Evolutionary conservation across 768 basidiomycete species (phyloP).

Genomic region (Rhodotorula toruloides): DNA sequence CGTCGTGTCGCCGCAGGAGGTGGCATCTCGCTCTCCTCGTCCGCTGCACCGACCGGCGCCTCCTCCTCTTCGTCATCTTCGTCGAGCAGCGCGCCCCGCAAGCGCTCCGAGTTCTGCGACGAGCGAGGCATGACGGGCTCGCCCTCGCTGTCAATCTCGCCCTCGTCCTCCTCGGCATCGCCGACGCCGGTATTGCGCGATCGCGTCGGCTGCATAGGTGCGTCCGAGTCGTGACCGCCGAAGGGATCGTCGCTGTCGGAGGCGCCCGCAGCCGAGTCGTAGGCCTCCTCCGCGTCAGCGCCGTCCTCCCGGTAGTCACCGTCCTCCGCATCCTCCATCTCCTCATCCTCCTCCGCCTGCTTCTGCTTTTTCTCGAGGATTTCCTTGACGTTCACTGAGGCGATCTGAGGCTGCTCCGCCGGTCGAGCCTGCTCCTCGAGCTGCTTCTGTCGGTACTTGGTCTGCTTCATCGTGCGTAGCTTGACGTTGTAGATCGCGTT

Average conservation of each 20-base stretch:
- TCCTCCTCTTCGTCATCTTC: constrained; percentile 17
- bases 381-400: constrained; percentile 10
- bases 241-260: neutral
- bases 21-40: constrained; percentile 9
- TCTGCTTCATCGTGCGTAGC: constrained; percentile 3
- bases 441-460: constrained; percentile 1
- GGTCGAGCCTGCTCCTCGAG: neutral
- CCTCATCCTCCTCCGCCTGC: constrained; percentile 11
- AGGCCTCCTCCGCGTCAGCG: constrained; percentile 7
- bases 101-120: constrained; percentile 31
- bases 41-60: constrained; percentile 12
- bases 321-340: constrained; percentile 16
- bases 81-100: neutral
- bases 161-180: constrained; percentile 9
- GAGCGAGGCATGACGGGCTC: constrained; percentile 23
- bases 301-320: neutral
- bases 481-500: neutral
- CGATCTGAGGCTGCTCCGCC: neutral
- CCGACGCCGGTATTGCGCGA: neutral
- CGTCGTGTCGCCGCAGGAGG: neutral
- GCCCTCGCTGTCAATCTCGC: constrained; percentile 26
- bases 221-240: neutral
- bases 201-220: neutral
- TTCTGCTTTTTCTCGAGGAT: constrained; percentile 20
- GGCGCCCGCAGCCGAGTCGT: neutral